Conservation (phyloP, 2,329 filamentous ascomycete species). For the Nemania sp. region DNA sequence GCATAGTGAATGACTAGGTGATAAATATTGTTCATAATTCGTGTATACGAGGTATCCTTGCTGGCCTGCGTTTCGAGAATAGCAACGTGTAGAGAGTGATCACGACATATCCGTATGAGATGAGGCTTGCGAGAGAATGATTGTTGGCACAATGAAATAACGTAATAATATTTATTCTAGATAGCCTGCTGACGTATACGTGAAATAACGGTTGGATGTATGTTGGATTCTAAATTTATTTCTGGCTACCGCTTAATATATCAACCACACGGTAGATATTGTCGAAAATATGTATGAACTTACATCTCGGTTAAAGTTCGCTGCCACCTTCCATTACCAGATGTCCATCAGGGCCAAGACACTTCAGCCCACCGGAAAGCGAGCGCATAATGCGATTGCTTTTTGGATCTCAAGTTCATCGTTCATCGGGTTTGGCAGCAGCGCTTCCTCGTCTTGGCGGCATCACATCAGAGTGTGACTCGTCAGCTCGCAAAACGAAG, state of each 20-base stretch:
- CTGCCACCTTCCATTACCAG: conserved; percentile 31
- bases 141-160: conserved; percentile 9
- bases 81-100: neutral
- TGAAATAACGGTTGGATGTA: neutral
- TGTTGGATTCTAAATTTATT: conserved; percentile 22
- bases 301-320: conserved; percentile 33
- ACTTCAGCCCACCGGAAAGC: conserved; percentile 31
- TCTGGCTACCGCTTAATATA: conserved; percentile 1
- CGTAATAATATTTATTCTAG: conserved; percentile 21
- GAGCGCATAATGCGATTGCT: conserved; percentile 23
- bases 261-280: neutral
- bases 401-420: conserved; percentile 16
- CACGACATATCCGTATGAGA: conserved; percentile 2
- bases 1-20: neutral
- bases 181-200: conserved; percentile 1
- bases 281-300: conserved; percentile 18
- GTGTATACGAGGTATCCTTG: neutral
- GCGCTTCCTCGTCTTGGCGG: conserved; percentile 32
- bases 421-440: conserved; percentile 18
- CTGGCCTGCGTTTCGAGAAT: neutral
- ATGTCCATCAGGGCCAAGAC: conserved; percentile 12
- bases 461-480: conserved; percentile 40
- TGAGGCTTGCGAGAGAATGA: conserved; percentile 14
- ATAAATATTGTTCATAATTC: neutral
- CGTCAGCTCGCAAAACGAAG: conserved; percentile 40